These are phyloP conservation scores for Cyberlindnera meyerae DNA, from an alignment of 805 yeast species.

Conservation along the genomic window DNA sequence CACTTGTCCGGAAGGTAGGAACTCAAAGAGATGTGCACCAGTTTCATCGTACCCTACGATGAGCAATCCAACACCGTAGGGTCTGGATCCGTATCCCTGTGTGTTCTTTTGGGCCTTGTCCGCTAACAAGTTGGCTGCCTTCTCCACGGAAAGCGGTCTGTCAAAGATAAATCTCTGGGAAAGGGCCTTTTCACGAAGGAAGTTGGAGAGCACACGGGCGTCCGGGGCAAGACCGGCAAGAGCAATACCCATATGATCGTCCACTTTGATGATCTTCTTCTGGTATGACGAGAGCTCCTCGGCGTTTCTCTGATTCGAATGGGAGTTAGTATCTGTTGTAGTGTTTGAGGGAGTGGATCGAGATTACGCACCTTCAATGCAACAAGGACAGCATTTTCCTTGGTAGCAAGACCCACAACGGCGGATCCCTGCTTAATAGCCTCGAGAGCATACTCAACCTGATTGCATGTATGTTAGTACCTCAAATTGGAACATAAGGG, in stretches of 20 bases:
- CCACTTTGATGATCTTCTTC: constrained; percentile 86
- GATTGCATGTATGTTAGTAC: constrained; percentile 7
- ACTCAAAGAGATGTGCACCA: constrained; percentile 92
- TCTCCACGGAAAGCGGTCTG: constrained; percentile 76
- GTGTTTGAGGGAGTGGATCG: background rate
- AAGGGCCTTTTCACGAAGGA: constrained; percentile 87
- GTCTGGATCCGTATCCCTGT: constrained; percentile 93
- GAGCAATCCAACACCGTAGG: constrained; percentile 94
- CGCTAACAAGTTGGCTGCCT: constrained; percentile 81
- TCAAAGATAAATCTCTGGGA: constrained; percentile 78
- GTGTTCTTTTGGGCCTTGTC: constrained; percentile 98
- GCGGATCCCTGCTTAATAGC: constrained; percentile 98
- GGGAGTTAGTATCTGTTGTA: constrained; percentile 9
- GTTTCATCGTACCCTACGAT: constrained; percentile 88
- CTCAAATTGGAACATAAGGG: background rate
- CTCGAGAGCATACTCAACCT: constrained; percentile 79
- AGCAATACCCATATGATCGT: constrained; percentile 91
- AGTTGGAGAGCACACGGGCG: constrained; percentile 89
- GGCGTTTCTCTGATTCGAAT: constrained; percentile 61
- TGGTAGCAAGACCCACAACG: constrained; percentile 88
- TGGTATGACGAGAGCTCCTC: constrained; percentile 97
- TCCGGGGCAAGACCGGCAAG: constrained; percentile 98
- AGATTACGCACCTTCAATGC: constrained; percentile 57
- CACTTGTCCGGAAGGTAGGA: constrained; percentile 93
- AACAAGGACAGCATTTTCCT: constrained; percentile 83